phyloP scores from a whole-genome alignment of 352 stramenopile genomes.

The Phytophthora pseudosyringae region DNA sequence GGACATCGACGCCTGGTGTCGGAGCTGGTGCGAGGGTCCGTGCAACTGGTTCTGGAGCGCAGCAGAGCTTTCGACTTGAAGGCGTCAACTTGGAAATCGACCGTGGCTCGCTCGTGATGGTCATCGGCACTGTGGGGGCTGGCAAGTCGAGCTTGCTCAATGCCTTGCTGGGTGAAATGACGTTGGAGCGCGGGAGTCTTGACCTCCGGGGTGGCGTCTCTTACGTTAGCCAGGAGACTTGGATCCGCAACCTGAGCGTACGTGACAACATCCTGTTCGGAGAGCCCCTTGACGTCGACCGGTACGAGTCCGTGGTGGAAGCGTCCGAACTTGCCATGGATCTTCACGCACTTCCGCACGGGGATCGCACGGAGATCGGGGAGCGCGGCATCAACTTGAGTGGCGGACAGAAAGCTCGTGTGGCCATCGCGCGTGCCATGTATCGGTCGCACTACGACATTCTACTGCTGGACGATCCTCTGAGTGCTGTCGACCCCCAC shows the following conservation, averaged over 20 bases:
- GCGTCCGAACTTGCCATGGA: constrained; percentile 87
- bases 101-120: constrained; percentile 54
- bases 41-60: too few species aligned
- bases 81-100: constrained; percentile 47
- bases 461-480: constrained; percentile 92
- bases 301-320: constrained; percentile 58
- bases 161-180: constrained; percentile 56
- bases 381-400: constrained; percentile 95
- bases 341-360: constrained; percentile 80
- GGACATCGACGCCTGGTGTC: too few species aligned
- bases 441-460: constrained; percentile 88
- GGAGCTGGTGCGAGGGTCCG: neutral
- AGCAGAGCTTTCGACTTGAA: constrained; percentile 1
- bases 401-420: constrained; percentile 91
- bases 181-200: constrained; percentile 11
- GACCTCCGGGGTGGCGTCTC: constrained; percentile 22
- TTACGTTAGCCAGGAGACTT: constrained; percentile 48
- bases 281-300: constrained; percentile 24
- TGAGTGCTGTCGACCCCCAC: constrained; percentile 94
- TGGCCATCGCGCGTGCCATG: constrained; percentile 88
- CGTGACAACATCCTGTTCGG: constrained; percentile 48
- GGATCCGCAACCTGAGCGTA: constrained; percentile 45
- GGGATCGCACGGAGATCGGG: constrained; percentile 94
- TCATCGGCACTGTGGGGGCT: constrained; percentile 59
- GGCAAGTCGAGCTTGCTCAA: constrained; percentile 64